phyloP scores from a whole-genome alignment of 371 early-diverging fungal genomes.

The Nematocida sp. region DNA sequence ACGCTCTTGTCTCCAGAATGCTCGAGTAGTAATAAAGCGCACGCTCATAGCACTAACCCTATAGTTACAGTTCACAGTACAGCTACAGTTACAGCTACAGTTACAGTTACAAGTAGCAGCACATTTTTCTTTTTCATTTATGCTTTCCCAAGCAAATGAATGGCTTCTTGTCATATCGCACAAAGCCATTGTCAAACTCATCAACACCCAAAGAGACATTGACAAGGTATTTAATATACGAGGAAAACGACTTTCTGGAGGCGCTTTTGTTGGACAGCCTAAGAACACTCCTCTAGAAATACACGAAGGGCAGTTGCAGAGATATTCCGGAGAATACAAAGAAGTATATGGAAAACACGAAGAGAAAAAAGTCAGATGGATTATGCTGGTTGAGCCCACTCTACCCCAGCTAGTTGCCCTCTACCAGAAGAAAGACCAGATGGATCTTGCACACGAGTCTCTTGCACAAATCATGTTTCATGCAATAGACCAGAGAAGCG shows the following conservation, averaged over 20 bases:
- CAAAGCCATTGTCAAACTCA: not conserved
- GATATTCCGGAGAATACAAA: too few relatives aligned
- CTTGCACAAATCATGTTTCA: slow-evolving; percentile 27
- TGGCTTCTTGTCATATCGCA: not conserved
- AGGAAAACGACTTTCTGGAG: too few relatives aligned
- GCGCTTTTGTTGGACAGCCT: too few relatives aligned
- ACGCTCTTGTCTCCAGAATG: slow-evolving; percentile 85
- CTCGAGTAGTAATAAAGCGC: slow-evolving; percentile 60
- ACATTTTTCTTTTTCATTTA: not conserved
- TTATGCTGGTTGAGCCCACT: not conserved
- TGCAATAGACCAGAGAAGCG: slow-evolving; percentile 1
- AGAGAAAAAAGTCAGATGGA: not conserved
- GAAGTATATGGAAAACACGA: not conserved
- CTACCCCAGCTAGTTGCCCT: slow-evolving; percentile 1
- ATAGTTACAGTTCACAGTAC: too few relatives aligned
- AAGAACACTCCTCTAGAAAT: too few relatives aligned
- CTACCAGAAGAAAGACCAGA: slow-evolving; percentile 7
- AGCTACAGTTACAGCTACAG: too few relatives aligned
- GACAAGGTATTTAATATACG: not conserved
- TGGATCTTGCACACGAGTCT: slow-evolving; percentile 22
- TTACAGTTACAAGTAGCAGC: too few relatives aligned
- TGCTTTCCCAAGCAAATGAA: not conserved
- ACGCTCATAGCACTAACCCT: not conserved
- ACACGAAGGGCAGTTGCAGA: too few relatives aligned
- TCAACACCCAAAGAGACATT: not conserved